Base-by-base conservation (phyloP, 257 asterid species). In the Datura wrightii region DNA sequence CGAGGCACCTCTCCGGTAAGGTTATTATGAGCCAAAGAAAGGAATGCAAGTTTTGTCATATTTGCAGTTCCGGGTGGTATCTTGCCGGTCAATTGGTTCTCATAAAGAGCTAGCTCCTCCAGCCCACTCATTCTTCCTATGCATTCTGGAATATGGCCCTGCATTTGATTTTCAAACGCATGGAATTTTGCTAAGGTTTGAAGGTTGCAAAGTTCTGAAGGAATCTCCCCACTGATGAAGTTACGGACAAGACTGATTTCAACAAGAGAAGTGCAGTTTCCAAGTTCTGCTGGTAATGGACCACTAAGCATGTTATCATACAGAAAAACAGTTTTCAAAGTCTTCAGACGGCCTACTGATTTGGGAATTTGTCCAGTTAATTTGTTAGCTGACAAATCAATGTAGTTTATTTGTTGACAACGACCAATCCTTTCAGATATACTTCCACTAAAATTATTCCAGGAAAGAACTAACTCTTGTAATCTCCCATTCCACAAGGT, bases 351-450 rank as follows among this genome's bases (percentile, higher is more conserved):
- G 14, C 89, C 67, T 71, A 90, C 48, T 69, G 91, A 87, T 48
- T 67, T 14, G 82, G 91, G 93, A 87, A 90, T 81, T 34, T 6
- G 84, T 31, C 93, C 91, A 1, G 87, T 87, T 66, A 90, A 72
- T 37, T 70, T 80, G 86, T 89, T 90, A 14, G 13, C 60, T 44
- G 91, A 87, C 18, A 90, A 46, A 80, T 87, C 91, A 10, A 90
- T 46, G 79, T 76, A 78, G 16, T 76, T 83, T 6, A 89, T 76
- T 79, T 58, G 52, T 39, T 62, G 62, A 46, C 86, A 84, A 16
- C 3, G 60, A 42, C 84, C 85, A 71, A 90, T 80, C 14, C 85
- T 86, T 41, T 88, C 86, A n/a, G 89, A 88, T 78, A 90, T 50
- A 46, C 87, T 89, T 71, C 89, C 89, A 13, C 66, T 89, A 88